A percentile compares a stretch with the other conserved stretches of the same genome.
These are phyloP conservation scores for Boletus insuetus DNA, from an alignment of 768 basidiomycete species.

Conservation along the genomic window DNA sequence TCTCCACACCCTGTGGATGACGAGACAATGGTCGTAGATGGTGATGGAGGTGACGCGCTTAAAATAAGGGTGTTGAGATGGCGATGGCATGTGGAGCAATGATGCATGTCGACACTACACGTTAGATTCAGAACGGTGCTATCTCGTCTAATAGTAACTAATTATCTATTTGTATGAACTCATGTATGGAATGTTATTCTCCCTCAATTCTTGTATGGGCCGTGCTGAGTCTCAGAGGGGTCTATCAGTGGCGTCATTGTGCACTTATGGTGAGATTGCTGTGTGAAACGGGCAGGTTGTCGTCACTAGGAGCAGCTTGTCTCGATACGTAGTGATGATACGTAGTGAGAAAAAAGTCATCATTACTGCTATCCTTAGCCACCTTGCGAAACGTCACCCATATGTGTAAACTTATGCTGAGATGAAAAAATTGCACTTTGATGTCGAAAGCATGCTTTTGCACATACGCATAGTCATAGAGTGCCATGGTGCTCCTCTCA, in stretches of 20 bases:
- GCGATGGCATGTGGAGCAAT: conserved; percentile 19
- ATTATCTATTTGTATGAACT: conserved; percentile 13
- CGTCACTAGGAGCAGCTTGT: no score
- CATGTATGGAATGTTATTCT: conserved; percentile 10
- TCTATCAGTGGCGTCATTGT: background rate
- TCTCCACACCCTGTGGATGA: background rate
- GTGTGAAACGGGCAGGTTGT: no score
- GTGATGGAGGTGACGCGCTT: conserved; percentile 6
- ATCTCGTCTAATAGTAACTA: conserved; percentile 8
- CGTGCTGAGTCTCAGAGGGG: no score
- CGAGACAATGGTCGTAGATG: conserved; percentile 14
- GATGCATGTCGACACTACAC: background rate
- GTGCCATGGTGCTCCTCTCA: conserved; percentile 13
- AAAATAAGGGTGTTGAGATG: conserved; percentile 28
- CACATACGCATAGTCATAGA: conserved; percentile 27
- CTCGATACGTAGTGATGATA: no score
- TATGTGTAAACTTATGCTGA: background rate
- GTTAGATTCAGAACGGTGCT: background rate
- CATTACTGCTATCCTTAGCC: no score
- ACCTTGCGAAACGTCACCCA: background rate
- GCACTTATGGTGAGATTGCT: no score
- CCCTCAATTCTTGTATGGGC: background rate
- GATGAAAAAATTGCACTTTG: conserved; percentile 19
- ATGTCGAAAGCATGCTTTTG: conserved; percentile 19
- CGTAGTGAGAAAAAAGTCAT: no score